A percentile compares a stretch with the other conserved stretches of the same genome.
Conservation (phyloP, 1,284 basidiomycete species). For the Pseudozyma thailandica region DNA sequence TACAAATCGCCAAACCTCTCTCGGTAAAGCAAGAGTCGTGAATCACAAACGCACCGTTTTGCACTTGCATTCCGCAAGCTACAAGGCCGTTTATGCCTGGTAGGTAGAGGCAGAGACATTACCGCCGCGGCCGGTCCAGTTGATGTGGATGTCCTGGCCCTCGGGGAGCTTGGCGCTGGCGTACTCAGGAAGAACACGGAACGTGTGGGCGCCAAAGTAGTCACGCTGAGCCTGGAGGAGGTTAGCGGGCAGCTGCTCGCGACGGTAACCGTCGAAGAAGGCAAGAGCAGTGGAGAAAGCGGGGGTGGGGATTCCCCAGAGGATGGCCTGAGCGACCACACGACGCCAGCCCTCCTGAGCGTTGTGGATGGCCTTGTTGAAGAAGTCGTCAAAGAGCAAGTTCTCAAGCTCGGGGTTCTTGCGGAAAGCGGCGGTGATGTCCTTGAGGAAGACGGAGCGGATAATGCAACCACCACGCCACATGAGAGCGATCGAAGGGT, state of each 20-base stretch:
- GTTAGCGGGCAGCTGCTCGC: constrained; percentile 87
- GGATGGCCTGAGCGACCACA: constrained; percentile 92
- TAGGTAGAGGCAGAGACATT: constrained; percentile 92
- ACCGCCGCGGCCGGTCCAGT: constrained; percentile 88
- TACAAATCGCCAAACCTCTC: constrained; percentile 9
- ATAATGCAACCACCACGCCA: constrained; percentile 99
- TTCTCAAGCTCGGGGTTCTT: constrained; percentile 90
- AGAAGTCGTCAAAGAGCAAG: constrained; percentile 95
- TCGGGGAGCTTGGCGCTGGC: constrained; percentile 71
- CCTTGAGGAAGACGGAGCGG: constrained; percentile 70
- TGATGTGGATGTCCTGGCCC: constrained; percentile 79
- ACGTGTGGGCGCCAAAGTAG: constrained; percentile 69
- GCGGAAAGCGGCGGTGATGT: constrained; percentile 82
- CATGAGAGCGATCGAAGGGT: constrained; percentile 97
- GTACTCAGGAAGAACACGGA: constrained; percentile 62
- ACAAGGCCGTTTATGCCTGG: constrained; percentile 75
- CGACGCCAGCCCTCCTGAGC: constrained; percentile 99
- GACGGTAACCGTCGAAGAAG: constrained; percentile 96
- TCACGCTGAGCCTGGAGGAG: constrained; percentile 87
- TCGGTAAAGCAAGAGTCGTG: constrained; percentile 5
- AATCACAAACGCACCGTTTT: background rate
- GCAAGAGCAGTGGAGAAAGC: constrained; percentile 96
- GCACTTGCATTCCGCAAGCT: background rate
- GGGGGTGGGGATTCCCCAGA: constrained; percentile 97
- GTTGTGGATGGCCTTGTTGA: constrained; percentile 90